Percentiles rank a stretch among this genome's conserved stretches.
These are phyloP conservation scores for Coniella vitis DNA, from an alignment of 2,329 filamentous ascomycete species.

Conservation along the genomic window DNA sequence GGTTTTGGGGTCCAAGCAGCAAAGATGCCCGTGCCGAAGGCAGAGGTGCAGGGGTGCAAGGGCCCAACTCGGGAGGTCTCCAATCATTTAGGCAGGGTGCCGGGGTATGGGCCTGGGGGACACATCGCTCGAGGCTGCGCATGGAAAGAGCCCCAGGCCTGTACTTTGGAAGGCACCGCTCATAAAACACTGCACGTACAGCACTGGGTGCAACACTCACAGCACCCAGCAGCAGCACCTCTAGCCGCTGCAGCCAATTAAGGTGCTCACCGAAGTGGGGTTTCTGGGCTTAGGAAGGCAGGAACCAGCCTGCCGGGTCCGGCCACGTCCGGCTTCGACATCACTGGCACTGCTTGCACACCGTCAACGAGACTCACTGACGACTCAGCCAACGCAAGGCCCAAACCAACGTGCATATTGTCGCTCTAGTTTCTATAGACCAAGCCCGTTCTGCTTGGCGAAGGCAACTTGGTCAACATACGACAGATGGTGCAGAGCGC, in stretches of 20 bases:
- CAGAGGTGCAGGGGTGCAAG: not conserved
- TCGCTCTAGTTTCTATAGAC: too few relatives aligned
- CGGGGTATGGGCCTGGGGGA: not conserved
- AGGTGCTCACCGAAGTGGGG: not conserved
- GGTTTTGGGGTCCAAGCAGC: not conserved
- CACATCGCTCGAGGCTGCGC: slow-evolving; percentile 2
- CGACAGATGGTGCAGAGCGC: not conserved
- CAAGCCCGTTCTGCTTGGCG: not conserved
- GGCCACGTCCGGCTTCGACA: slow-evolving; percentile 4
- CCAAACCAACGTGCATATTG: not conserved
- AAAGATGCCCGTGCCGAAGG: not conserved
- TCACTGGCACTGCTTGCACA: slow-evolving; percentile 1
- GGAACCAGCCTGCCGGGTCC: slow-evolving; percentile 9
- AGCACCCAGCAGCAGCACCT: not conserved
- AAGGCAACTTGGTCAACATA: not conserved
- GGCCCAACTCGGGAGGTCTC: slow-evolving; percentile 1
- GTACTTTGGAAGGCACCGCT: too few relatives aligned
- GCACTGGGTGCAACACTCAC: not conserved
- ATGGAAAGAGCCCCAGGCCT: too few relatives aligned
- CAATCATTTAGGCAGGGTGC: not conserved
- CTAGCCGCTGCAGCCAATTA: not conserved
- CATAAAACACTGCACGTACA: too few relatives aligned
- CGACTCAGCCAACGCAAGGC: slow-evolving; percentile 10
- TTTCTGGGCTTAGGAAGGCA: not conserved
- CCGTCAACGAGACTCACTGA: not conserved